Percentiles rank a stretch among this genome's conserved stretches.
phyloP scores from a whole-genome alignment of 1,284 basidiomycete species.

The Wallemia hederae region DNA sequence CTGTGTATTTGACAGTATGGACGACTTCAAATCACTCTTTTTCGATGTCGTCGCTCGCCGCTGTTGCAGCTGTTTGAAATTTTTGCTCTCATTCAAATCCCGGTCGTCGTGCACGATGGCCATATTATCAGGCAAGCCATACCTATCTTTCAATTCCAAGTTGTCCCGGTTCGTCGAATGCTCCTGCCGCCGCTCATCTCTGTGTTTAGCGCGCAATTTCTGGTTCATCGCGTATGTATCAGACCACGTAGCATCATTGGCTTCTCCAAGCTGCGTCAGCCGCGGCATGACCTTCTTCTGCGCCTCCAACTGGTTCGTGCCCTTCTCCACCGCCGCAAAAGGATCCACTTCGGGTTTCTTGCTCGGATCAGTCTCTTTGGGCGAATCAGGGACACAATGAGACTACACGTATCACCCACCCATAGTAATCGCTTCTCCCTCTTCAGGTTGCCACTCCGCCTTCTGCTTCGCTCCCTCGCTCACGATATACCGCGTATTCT shows the following conservation, averaged over 20 bases:
- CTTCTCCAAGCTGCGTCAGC: constrained; percentile 40
- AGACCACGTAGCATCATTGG: constrained; percentile 38
- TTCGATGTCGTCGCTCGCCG: not conserved
- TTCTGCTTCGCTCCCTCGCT: constrained; percentile 64
- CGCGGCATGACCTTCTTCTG: constrained; percentile 42
- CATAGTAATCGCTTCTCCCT: constrained; percentile 49
- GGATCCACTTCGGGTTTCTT: constrained; percentile 36
- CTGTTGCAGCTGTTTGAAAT: not conserved
- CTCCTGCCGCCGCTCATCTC: constrained; percentile 53
- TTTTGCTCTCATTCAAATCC: constrained; percentile 24
- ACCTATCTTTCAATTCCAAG: constrained; percentile 34
- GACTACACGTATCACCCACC: too few species aligned
- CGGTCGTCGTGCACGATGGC: constrained; percentile 19
- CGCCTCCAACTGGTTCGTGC: constrained; percentile 36
- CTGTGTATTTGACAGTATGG: not conserved
- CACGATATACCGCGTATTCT: constrained; percentile 91
- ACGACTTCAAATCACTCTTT: not conserved
- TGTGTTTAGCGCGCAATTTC: constrained; percentile 44
- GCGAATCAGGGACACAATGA: constrained; percentile 22
- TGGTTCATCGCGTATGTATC: constrained; percentile 60
- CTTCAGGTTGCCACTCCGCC: constrained; percentile 79
- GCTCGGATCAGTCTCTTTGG: constrained; percentile 38
- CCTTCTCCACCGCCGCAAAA: constrained; percentile 62
- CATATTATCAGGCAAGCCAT: constrained; percentile 37
- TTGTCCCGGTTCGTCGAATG: constrained; percentile 34